Percentiles rank a stretch among this genome's conserved stretches.
Evolutionary conservation across 2,329 filamentous ascomycete species (phyloP).

Genomic region (Ilyonectria robusta): DNA sequence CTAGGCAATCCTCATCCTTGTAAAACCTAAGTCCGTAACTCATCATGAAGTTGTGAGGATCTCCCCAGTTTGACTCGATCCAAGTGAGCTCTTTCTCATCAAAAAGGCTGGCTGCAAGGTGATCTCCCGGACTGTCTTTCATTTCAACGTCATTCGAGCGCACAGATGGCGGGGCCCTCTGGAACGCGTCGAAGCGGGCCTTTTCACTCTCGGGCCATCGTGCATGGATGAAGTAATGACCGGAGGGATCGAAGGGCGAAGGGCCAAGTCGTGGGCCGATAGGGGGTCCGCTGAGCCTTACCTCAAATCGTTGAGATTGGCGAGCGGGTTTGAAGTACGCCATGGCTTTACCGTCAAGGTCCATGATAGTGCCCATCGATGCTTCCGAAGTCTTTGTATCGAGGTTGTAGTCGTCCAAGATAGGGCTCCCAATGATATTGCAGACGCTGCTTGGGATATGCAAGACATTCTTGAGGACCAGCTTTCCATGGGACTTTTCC

Average conservation of each 20-base stretch:
- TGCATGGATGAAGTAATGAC: not conserved
- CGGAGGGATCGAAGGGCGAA: constrained; percentile 1
- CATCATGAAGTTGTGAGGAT: not conserved
- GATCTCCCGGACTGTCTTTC: not conserved
- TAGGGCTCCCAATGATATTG: constrained; percentile 18
- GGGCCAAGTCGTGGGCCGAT: constrained; percentile 17
- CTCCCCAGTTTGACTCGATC: not conserved
- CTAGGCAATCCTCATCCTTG: not conserved
- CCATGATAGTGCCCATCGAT: not conserved
- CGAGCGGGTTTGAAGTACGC: constrained; percentile 10
- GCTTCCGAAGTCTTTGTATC: no score
- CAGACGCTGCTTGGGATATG: constrained; percentile 13
- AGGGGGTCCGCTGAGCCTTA: constrained; percentile 15
- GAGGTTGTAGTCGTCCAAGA: constrained; percentile 4
- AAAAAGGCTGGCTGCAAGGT: not conserved
- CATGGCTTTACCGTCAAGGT: not conserved
- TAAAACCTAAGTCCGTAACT: not conserved
- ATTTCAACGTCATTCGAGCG: not conserved
- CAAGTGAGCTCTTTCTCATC: not conserved
- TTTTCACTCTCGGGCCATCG: constrained; percentile 5
- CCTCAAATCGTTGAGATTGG: not conserved
- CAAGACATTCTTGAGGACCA: constrained; percentile 39
- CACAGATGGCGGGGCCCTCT: no score
- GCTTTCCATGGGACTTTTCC: constrained; percentile 9
- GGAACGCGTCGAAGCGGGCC: not conserved